Conservation (phyloP, 2,329 filamentous ascomycete species). For the Aspergillus aculeatus region DNA sequence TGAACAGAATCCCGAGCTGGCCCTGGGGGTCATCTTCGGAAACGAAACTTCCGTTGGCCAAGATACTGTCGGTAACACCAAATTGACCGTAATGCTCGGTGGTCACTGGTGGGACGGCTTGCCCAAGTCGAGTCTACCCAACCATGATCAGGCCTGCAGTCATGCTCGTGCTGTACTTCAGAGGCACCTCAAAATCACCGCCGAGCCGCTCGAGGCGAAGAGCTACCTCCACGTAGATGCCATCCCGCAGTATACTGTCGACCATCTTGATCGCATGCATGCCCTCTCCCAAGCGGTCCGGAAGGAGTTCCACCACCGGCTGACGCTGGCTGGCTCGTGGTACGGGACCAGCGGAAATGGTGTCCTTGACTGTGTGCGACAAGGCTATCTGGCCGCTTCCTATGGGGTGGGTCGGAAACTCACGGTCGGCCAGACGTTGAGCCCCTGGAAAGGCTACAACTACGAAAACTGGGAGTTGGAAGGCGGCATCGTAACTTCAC, state of each 20-base stretch:
- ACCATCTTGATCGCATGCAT: constrained; percentile 66
- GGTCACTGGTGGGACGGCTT: constrained; percentile 84
- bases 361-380: constrained; percentile 56
- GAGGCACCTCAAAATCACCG: constrained; percentile 71
- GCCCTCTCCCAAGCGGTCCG: constrained; percentile 56
- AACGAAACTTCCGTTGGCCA: constrained; percentile 62
- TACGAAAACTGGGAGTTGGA: constrained; percentile 28
- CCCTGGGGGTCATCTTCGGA: constrained; percentile 91
- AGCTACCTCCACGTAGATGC: constrained; percentile 67
- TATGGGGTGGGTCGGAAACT: constrained; percentile 39
- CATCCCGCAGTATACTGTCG: constrained; percentile 86
- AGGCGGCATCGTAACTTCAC: constrained; percentile 32
- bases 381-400: constrained; percentile 55
- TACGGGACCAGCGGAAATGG: constrained; percentile 47
- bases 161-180: constrained; percentile 70
- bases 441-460: constrained; percentile 23
- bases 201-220: constrained; percentile 59
- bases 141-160: constrained; percentile 62
- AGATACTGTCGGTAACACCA: constrained; percentile 66
- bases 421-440: constrained; percentile 3
- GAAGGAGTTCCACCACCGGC: constrained; percentile 57
- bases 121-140: constrained; percentile 55
- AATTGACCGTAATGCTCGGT: constrained; percentile 90
- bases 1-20: constrained; percentile 75
- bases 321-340: constrained; percentile 63